Percentiles rank a stretch among this genome's conserved stretches.
These are phyloP conservation scores for Whalleya microplaca DNA, from an alignment of 2,329 filamentous ascomycete species.

Conservation along the genomic window DNA sequence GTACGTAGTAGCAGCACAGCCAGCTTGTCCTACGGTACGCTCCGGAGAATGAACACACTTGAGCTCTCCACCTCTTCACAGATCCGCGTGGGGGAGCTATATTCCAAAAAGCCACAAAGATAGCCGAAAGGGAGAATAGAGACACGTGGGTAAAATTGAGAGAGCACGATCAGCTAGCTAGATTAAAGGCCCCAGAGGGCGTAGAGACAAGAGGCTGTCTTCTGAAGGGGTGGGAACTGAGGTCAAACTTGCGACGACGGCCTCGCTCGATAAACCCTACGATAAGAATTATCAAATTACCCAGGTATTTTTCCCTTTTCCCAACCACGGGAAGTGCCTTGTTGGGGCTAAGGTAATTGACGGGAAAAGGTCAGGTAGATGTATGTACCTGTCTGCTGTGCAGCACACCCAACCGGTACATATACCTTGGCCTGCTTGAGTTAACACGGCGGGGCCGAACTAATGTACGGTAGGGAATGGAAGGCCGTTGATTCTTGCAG, in stretches of 20 bases:
- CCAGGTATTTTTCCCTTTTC: background rate
- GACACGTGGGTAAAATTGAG: background rate
- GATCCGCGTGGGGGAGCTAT: background rate
- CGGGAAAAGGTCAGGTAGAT: background rate
- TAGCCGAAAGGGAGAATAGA: background rate
- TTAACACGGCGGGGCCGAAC: background rate
- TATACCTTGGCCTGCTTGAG: too few species aligned
- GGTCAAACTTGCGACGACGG: background rate
- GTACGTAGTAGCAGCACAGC: conserved; percentile 1
- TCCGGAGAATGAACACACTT: background rate
- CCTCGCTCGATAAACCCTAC: conserved; percentile 1
- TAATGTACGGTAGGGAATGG: background rate
- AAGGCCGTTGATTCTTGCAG: background rate
- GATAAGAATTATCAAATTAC: conserved; percentile 1
- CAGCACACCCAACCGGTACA: background rate
- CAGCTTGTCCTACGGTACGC: conserved; percentile 22
- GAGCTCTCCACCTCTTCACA: background rate
- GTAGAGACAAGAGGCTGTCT: background rate
- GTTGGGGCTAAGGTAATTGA: background rate
- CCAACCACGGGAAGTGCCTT: background rate
- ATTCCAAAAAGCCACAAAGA: background rate
- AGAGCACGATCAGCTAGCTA: background rate
- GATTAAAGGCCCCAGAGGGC: background rate
- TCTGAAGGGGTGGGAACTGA: background rate
- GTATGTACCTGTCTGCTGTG: background rate